A percentile compares a stretch with the other conserved stretches of the same genome.
Conservation (phyloP, 495 filamentous ascomycete species). For the Glonium stellatum region DNA sequence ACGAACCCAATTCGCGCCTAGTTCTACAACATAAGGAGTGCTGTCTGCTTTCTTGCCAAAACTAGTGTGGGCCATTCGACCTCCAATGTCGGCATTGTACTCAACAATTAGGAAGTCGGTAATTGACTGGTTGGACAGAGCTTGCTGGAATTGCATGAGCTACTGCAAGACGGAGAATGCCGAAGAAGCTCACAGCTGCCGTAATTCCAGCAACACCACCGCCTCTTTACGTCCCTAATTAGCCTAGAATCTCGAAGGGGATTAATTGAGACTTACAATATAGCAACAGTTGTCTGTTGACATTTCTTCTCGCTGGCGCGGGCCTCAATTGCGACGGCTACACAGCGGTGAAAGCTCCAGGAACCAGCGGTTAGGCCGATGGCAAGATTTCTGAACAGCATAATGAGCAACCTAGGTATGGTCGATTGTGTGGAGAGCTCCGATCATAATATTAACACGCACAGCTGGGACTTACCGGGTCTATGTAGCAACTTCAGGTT, state of each 20-base stretch:
- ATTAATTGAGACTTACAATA: conserved; percentile 12
- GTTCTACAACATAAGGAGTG: conserved; percentile 45
- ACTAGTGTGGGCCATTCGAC: conserved; percentile 48
- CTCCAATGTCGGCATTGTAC: conserved; percentile 56
- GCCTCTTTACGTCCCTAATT: conserved; percentile 31
- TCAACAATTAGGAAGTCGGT: conserved; percentile 67
- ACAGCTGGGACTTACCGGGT: no score
- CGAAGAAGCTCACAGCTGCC: conserved; percentile 47
- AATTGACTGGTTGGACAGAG: conserved; percentile 56
- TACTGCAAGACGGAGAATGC: conserved; percentile 14
- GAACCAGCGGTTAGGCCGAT: neutral
- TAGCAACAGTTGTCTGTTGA: conserved; percentile 21
- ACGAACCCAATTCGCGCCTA: conserved; percentile 31
- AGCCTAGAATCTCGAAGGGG: neutral
- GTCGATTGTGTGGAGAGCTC: no score
- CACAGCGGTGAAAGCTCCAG: conserved; percentile 2
- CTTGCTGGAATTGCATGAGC: conserved; percentile 44
- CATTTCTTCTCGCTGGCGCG: conserved; percentile 19
- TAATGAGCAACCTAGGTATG: neutral
- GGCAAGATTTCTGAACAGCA: conserved; percentile 5
- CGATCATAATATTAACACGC: no score
- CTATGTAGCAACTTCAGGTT: no score
- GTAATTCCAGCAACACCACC: conserved; percentile 63
- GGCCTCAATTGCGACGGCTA: conserved; percentile 11
- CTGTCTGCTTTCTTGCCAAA: conserved; percentile 52